Evolutionary conservation across 331 rosid species (phyloP), one percentile per base, ranked within the genome.

Genomic region (Dryas integrifolia): DNA sequence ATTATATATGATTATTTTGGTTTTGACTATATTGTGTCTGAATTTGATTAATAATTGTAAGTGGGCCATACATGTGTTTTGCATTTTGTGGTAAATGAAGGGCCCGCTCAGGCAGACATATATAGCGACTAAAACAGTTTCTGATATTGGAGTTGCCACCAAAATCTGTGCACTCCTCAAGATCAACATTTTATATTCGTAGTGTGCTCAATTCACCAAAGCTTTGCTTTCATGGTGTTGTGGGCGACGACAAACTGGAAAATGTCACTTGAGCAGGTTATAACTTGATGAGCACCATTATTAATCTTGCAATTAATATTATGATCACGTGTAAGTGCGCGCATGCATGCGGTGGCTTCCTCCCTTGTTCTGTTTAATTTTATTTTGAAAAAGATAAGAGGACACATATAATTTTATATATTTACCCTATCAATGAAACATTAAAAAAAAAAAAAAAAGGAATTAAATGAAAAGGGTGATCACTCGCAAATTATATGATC

Each of bases 211-310:
- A 67, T 73, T 67, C 69, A 70, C 72, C 48, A 72, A 72, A 47
- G 60, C 58, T 35, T 41, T 52, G 41, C 12, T 55, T 48, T 72
- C 15, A 10, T 57, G 0, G 66, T 74, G 75, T 56, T 62, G 65
- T 30, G 67, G 39, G 14, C 67, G 30, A 73, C 76, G 79, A 69
- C 72, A 74, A 79, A 77, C 39, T 74, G 80, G 83, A 74, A 79
- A 68, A 74, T 69, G 76, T 69, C 83, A 74, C 30, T 47, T 46
- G 69, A 74, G 79, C 76, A 79, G 83, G 83, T 74, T 66, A 72
- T 65, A 39, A 38, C 47, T 58, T 79, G 15, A 63, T 61, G 10
- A 61, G 15, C 38, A 12, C 64, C 65, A 38, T 11, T 59, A 44
- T 21, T 48, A 13, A 15, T 6, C 39, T 4, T 24, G 46, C 9